Base-by-base conservation (phyloP, 352 stramenopile species). In the Plasmopara viticola region DNA sequence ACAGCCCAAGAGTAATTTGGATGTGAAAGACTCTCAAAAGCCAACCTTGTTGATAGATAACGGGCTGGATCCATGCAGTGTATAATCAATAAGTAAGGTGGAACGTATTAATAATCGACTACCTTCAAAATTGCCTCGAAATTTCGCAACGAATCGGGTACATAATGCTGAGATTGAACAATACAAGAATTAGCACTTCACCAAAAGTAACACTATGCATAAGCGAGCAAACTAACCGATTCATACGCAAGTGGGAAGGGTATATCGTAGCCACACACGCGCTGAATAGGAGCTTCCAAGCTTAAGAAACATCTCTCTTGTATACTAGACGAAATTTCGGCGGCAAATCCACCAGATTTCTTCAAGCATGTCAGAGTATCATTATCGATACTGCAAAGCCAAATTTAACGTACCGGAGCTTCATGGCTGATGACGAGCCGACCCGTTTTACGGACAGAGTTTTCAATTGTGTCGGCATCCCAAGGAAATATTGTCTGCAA, bases 401-500 rank as follows among this genome's bases (percentile, higher is more conserved):
- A 9, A 13, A 10, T 51, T 15, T 9, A 58, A 83, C 84, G 13
- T 60, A 97, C 82, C 34, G 95, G 96, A 15, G 96, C 96, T 72
- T 99, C 96, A 63, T 99, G 96, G 56, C 86, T 98, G 15, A 99
- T 81, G 15, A 99, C 78, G 37, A 98, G 64, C 15, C 96, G 87
- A 1, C 96, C 96, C 1, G 96, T 99, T 72, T 99, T 99, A 53
- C 82, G 83, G n/a, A 99, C 96, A 6, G 93, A 98, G 44, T 95
- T 70, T 48, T 89, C 81, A 48, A 99, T 90, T 0, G 86, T 95
- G 57, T 98, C 89, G 25, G 86, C 78, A 44, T 99, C 96, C 96
- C 96, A 99, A 4, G 96, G 96, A 33, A 97, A 72, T 33, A 99
- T 96, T n/a, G 96, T 98, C 63, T 97, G 90, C 38, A 99, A 72